Conservation (phyloP, 192 early-diverging fungal genomes). For the Nowakowskiella sp. region DNA sequence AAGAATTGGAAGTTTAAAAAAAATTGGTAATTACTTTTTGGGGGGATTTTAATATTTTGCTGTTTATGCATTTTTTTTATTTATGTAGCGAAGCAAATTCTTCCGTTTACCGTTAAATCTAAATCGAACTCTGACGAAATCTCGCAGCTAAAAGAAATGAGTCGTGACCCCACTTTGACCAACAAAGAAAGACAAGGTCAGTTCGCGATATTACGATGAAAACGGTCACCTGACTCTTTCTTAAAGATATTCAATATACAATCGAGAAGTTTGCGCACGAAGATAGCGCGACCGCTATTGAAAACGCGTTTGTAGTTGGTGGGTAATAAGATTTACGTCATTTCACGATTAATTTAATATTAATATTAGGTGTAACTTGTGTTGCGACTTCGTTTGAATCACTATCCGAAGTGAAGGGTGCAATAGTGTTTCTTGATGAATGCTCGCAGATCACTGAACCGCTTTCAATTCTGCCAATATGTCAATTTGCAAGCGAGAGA, state of each 20-base stretch:
- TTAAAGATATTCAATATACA: conserved; percentile 37
- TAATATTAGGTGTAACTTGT: conserved; percentile 78
- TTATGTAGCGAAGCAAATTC: conserved; percentile 18
- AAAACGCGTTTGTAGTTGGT: conserved; percentile 51
- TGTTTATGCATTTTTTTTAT: not conserved
- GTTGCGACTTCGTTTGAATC: conserved; percentile 68
- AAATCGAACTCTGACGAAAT: not conserved
- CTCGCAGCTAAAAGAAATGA: not conserved
- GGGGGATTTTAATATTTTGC: not conserved
- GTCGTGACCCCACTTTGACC: not conserved
- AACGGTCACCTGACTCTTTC: no score
- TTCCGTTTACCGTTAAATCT: conserved; percentile 33
- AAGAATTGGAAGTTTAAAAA: conserved; percentile 40
- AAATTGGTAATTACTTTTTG: conserved; percentile 23
- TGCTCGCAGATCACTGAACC: conserved; percentile 83
- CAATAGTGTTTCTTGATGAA: conserved; percentile 80
- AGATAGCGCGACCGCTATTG: conserved; percentile 36
- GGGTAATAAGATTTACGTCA: no score
- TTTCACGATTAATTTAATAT: no score
- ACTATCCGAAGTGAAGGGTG: conserved; percentile 45
- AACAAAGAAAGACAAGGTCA: not conserved
- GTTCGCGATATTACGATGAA: not conserved
- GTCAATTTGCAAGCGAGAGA: conserved; percentile 46
- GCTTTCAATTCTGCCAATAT: conserved; percentile 73
- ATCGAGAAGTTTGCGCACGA: conserved; percentile 32